These are phyloP conservation scores for Syzygium malaccense DNA, from an alignment of 441 rosid genomes.

Conservation along the genomic window DNA sequence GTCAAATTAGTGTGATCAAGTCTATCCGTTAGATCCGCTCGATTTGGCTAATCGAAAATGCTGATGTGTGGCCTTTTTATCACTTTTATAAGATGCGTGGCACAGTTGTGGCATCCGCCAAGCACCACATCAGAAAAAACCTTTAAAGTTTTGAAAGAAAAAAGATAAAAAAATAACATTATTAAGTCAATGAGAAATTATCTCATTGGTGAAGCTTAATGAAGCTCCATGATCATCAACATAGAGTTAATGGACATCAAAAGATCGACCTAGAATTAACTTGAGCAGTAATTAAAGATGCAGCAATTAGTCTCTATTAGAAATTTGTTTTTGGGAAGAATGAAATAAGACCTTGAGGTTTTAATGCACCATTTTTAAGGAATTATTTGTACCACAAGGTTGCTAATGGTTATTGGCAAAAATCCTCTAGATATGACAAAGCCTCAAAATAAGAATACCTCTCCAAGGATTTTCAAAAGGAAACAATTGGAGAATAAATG, in stretches of 20 bases:
- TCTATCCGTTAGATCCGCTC: rapidly evolving
- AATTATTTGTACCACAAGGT: too few species aligned
- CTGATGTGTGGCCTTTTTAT: background rate
- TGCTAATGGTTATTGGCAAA: too few species aligned
- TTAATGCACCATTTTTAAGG: too few species aligned
- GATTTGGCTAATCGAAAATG: background rate
- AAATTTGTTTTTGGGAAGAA: too few species aligned
- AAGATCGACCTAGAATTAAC: background rate
- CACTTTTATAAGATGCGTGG: background rate
- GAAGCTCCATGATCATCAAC: background rate
- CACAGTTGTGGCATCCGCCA: background rate
- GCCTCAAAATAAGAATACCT: too few species aligned
- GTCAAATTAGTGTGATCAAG: rapidly evolving
- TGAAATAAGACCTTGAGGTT: too few species aligned
- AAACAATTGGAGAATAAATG: too few species aligned
- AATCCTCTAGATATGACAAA: too few species aligned
- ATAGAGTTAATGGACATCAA: background rate
- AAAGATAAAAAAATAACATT: background rate
- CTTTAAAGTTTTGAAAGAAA: background rate
- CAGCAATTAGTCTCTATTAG: background rate
- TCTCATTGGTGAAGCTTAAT: background rate
- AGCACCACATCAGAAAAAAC: background rate
- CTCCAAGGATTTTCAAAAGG: too few species aligned
- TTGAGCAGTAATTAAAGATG: background rate
- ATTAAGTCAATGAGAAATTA: background rate